Evolutionary conservation across 371 early-diverging fungal species (phyloP), one percentile per base, ranked within the genome.

Genomic region (Saksenaea vasiformis): DNA sequence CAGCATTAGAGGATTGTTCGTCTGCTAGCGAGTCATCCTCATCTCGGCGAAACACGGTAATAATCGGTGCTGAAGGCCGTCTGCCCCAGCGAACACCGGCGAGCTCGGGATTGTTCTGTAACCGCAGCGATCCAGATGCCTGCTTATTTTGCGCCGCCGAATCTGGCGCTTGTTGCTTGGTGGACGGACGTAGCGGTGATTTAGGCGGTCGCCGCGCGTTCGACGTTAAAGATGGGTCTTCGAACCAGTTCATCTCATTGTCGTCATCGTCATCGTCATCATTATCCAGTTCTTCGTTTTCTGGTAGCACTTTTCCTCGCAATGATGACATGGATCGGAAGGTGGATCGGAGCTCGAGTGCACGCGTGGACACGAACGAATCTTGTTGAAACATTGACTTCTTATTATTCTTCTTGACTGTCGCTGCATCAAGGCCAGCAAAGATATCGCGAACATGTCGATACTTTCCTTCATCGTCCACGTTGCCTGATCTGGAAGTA

Each of bases 391-490:
- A 47, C 22, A 47, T 10, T 53, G 2, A 17, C 31, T n/a, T 62
- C 47, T 35, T 56, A 47, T 54, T 54, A 39, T 28, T 43, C 17
- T 31, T 43, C 28, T 60, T 61, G 17, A 41, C 31, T 35, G 44
- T 56, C 55, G 26, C 26, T 41, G 38, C 41, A 55, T 56, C 59
- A 37, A 60, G 54, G 24, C 51, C 61, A 36, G 62, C 64, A 67
- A 75, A 75, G 11, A 75, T 72, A 54, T 75, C 72, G 36, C 76
- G 69, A 38, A 75, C 76, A 61, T 75, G 72, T 51, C 76, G 69
- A 56, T 75, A 75, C 24, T 68, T 68, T 24, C 65, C 44, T 1
- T 47, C 60, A 22, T 53, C 36, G 22, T 47, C 60, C 26, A 17
- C 19, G 31, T 56, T 38, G 34, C 37, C 38, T 56, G 57, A 56